Base-by-base conservation (phyloP, 2,329 filamentous ascomycete genomes). In the Xylariaceae sp. region DNA sequence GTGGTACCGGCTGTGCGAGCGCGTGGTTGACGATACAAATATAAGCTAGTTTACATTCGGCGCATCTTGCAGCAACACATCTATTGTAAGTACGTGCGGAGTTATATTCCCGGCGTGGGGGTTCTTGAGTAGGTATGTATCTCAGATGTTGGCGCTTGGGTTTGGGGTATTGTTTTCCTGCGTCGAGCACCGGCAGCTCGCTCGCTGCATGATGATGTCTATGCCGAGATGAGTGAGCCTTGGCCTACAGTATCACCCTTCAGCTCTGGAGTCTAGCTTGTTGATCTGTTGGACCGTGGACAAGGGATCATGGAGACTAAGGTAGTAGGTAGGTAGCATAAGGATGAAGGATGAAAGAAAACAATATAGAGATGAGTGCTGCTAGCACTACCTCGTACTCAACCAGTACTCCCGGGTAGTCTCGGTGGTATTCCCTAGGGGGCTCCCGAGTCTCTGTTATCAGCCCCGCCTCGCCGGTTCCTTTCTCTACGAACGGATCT, bases 101-200 rank as follows among this genome's bases (percentile, higher is more conserved):
- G 61, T 58, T 59, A 66, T 51, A 54, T 60, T 62, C 56, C 45
- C 47, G 58, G 63, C 65, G 67, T 69, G 68, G 66, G 67, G 67
- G 67, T 45, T 19, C 46, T 46, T 41, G 29, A 17, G 34, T 6
- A 17, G 21, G 17, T 36, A 41, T 37, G 16, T 9, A 36, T 16
- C 33, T 36, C 7, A 31, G 6, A 31, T 31, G 28, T 31, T 12
- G 12, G 28, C 28, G 28, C n/a, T n/a, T n/a, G n/a, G 41, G 53
- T 53, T 52, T 57, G 19, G 29, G 26, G 29, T 43, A 43, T 19
- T 8, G 8, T 37, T 33, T 17, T 11, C 24, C 12, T n/a, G 19
- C 11, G 34, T 21, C 23, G 19, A 37, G 31, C 37, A 6, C 19
- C 34, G 29, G 34, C 34, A 26, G 24, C 28, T 54, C 31, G 41